phyloP scores from a whole-genome alignment of 1,284 basidiomycete genomes.

The Taiwanofungus camphoratus region DNA sequence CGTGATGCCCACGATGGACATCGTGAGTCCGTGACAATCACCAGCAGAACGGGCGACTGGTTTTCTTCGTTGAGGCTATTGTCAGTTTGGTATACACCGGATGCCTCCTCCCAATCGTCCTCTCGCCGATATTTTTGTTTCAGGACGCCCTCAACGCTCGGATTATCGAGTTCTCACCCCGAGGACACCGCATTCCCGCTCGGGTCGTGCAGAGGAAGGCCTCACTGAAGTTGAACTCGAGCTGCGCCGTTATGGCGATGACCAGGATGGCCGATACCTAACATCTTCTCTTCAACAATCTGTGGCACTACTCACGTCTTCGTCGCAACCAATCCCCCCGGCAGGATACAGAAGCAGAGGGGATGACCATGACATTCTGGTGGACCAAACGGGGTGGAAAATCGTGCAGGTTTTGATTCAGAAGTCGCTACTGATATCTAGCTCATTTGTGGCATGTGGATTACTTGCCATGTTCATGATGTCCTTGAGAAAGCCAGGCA shows the following conservation, averaged over 20 bases:
- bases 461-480: slow-evolving; percentile 46
- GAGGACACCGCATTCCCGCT: slow-evolving; percentile 56
- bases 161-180: slow-evolving; percentile 47
- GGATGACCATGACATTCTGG: slow-evolving; percentile 27
- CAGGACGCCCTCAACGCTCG: slow-evolving; percentile 23
- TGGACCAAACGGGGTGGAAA: slow-evolving; percentile 3
- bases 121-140: slow-evolving; percentile 20
- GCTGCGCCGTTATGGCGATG: slow-evolving; percentile 36
- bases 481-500: slow-evolving; percentile 42
- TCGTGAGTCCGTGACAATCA: no score
- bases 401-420: slow-evolving; percentile 10
- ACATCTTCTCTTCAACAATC: slow-evolving; percentile 36
- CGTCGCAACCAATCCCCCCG: slow-evolving; percentile 37
- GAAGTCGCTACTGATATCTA: slow-evolving; percentile 35
- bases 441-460: slow-evolving; percentile 40
- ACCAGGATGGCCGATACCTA: slow-evolving; percentile 25
- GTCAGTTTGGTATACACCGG: neutral
- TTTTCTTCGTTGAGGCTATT: no score
- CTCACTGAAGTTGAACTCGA: slow-evolving; percentile 41
- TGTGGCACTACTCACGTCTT: slow-evolving; percentile 44
- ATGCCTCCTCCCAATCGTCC: slow-evolving; percentile 5
- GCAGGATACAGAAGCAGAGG: slow-evolving; percentile 36
- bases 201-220: slow-evolving; percentile 51
- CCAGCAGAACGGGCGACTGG: no score
- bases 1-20: no score